Evolutionary conservation across 2,329 filamentous ascomycete genomes (phyloP), one percentile per base, ranked within the genome.

Genomic region (Neoascochyta sp.): DNA sequence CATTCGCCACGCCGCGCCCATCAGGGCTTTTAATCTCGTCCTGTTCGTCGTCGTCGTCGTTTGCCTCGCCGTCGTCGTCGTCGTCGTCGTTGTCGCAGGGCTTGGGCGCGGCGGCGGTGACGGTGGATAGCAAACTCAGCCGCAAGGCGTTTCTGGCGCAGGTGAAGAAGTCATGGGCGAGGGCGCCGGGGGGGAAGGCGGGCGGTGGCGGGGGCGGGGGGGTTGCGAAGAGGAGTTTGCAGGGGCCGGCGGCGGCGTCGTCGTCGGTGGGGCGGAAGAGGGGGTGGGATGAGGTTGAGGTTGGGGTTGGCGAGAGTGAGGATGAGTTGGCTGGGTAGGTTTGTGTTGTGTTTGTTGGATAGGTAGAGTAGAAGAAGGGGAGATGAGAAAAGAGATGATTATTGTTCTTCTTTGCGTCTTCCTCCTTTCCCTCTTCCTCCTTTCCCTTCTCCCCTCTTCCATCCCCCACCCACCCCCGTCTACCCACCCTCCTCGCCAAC

Each of bases 301-400:
- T 8, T 2, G 34, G 39, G 9, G 33, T 11, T 3, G 29, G 25
- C 9, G 37, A 43, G 13, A 51, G 50, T 32, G 50, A 43, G 17
- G 56, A 60, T 52, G 54, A 58, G 25, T 40, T 60, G 12, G 49
- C 43, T 22, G 16, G 32, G 24, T 45, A n/a, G n/a, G n/a, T n/a
- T n/a, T n/a, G n/a, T n/a, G n/a, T n/a, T n/a, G n/a, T n/a, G n/a
- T n/a, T n/a, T n/a, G n/a, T n/a, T n/a, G n/a, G n/a, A n/a, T n/a
- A n/a, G n/a, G n/a, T n/a, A n/a, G n/a, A n/a, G n/a, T n/a, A n/a
- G n/a, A n/a, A n/a, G n/a, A n/a, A n/a, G n/a, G n/a, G n/a, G n/a
- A n/a, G n/a, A n/a, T n/a, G n/a, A n/a, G n/a, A n/a, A n/a, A n/a
- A n/a, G n/a, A n/a, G n/a, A n/a, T n/a, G n/a, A n/a, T 20, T 20